Percentiles rank a stretch among this genome's conserved stretches.
Conservation (phyloP, 257 asterid species). For the Lycium ferocissimum region DNA sequence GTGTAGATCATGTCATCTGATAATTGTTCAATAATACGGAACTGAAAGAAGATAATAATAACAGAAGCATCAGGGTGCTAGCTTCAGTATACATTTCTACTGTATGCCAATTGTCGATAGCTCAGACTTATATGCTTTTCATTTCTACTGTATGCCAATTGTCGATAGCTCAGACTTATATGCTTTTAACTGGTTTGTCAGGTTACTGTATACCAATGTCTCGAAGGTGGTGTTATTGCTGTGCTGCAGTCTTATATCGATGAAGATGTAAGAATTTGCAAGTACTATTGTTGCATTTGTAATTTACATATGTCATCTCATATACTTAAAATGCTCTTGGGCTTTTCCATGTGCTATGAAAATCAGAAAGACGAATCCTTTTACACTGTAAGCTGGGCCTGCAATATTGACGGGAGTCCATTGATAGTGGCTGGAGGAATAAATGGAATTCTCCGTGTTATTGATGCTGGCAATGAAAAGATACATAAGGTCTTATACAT, state of each 20-base stretch:
- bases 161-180: neutral
- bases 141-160: neutral
- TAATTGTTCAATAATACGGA: neutral
- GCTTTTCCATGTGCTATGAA: constrained; percentile 45
- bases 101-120: neutral
- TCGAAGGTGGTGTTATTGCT: constrained; percentile 92
- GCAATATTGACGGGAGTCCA: constrained; percentile 83
- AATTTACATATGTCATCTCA: neutral
- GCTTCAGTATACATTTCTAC: neutral
- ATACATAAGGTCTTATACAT: constrained; percentile 68
- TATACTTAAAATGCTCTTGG: constrained; percentile 48
- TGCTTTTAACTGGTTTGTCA: constrained; percentile 35
- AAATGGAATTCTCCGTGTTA: constrained; percentile 86
- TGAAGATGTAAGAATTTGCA: constrained; percentile 73
- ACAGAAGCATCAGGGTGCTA: neutral
- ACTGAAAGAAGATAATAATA: neutral
- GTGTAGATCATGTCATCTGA: constrained; percentile 7
- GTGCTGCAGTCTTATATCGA: constrained; percentile 97
- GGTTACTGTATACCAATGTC: constrained; percentile 96
- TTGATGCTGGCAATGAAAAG: constrained; percentile 90
- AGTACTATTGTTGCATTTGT: constrained; percentile 13
- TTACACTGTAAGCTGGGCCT: constrained; percentile 98
- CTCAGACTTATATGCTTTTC: neutral
- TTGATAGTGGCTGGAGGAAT: constrained; percentile 93
- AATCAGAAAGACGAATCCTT: constrained; percentile 97